phyloP scores from a whole-genome alignment of 1,139 yeast genomes.

The Ogataea hybrid region DNA sequence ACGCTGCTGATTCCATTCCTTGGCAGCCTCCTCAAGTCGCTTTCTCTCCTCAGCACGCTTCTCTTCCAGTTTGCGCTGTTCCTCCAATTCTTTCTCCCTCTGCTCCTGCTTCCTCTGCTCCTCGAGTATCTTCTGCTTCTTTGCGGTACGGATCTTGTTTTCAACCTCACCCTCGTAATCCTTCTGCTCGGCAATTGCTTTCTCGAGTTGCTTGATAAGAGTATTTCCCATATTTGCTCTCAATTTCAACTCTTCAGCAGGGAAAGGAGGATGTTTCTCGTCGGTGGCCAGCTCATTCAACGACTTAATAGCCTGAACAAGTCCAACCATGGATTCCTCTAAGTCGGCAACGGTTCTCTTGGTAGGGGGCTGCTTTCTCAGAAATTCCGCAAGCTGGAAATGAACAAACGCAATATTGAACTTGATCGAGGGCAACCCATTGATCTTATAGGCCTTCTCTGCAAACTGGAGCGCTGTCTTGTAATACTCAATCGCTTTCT shows the following conservation, averaged over 20 bases:
- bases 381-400: conserved; percentile 82
- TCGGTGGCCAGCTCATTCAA: conserved; percentile 59
- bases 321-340: conserved; percentile 52
- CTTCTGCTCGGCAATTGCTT: conserved; percentile 70
- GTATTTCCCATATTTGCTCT: conserved; percentile 87
- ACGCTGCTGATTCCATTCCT: conserved; percentile 71
- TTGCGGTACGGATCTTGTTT: conserved; percentile 70
- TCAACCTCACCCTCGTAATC: conserved; percentile 59
- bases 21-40: conserved; percentile 75
- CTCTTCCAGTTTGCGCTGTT: conserved; percentile 43
- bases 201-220: conserved; percentile 65
- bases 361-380: conserved; percentile 60
- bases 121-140: conserved; percentile 61
- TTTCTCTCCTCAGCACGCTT: conserved; percentile 67
- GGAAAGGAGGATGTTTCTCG: conserved; percentile 65
- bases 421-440: conserved; percentile 45
- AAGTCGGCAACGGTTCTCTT: conserved; percentile 65
- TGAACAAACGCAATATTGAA: conserved; percentile 85
- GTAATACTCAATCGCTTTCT: conserved; percentile 59
- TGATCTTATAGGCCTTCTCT: conserved; percentile 46
- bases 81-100: conserved; percentile 42
- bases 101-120: conserved; percentile 40
- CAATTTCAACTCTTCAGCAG: conserved; percentile 74
- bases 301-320: conserved; percentile 60
- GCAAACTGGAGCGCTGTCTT: conserved; percentile 63